Conservation (phyloP, 192 early-diverging fungal genomes). For the Coemansia sp. region DNA sequence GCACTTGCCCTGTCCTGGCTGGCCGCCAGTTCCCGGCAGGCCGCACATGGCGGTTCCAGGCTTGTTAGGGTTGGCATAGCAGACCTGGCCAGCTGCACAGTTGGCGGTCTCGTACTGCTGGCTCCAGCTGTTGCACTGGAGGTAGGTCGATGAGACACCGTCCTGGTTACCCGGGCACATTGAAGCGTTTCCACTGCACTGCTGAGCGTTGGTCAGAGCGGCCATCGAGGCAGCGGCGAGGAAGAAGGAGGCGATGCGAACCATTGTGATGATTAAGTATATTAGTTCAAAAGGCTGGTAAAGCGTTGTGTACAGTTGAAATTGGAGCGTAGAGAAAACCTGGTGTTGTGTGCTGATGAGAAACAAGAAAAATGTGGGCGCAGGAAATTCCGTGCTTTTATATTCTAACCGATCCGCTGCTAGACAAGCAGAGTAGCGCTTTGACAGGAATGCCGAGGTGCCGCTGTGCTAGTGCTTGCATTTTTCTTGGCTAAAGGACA, state of each 20-base stretch:
- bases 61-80: slow-evolving; percentile 53
- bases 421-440: neutral
- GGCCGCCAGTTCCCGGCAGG: slow-evolving; percentile 40
- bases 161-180: slow-evolving; percentile 50
- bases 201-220: slow-evolving; percentile 22
- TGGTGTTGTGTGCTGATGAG: slow-evolving; percentile 8
- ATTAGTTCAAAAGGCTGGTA: neutral
- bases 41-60: slow-evolving; percentile 46
- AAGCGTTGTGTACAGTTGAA: neutral
- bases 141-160: slow-evolving; percentile 52
- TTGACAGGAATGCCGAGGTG: neutral
- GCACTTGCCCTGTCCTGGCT: slow-evolving; percentile 32
- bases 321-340: neutral
- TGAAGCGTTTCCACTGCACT: slow-evolving; percentile 47
- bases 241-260: slow-evolving; percentile 30
- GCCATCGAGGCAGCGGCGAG: slow-evolving; percentile 24
- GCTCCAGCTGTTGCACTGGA: slow-evolving; percentile 51
- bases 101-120: slow-evolving; percentile 25
- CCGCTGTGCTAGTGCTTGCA: neutral
- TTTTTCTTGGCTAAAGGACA: neutral
- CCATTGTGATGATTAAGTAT: slow-evolving; percentile 20
- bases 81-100: slow-evolving; percentile 49
- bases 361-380: slow-evolving; percentile 3
- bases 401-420: slow-evolving; percentile 6
- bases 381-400: slow-evolving; percentile 9